Conservation (phyloP, 139 green algal genomes). For the Coelastrella sp. region DNA sequence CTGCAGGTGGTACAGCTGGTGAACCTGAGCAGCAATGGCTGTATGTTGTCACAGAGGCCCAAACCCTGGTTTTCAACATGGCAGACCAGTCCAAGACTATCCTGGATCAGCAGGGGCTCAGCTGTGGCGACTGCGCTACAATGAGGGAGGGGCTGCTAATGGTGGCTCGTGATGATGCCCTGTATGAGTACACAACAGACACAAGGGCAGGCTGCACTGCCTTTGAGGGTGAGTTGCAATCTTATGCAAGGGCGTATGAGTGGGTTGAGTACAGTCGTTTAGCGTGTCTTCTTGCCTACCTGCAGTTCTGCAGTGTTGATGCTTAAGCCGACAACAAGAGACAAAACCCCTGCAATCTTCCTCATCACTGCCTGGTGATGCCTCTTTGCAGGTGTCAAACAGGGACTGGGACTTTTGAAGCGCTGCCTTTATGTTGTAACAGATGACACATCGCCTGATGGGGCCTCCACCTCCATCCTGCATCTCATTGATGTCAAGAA, state of each 20-base stretch:
- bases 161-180: slow-evolving; percentile 70
- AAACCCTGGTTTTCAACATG: slow-evolving; percentile 69
- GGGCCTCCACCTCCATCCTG: slow-evolving; percentile 39
- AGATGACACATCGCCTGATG: slow-evolving; percentile 6
- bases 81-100: slow-evolving; percentile 54
- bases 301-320: not conserved
- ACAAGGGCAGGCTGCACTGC: slow-evolving; percentile 77
- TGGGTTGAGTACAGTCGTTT: too few relatives aligned
- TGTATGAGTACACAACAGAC: slow-evolving; percentile 86
- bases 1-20: not conserved
- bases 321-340: not conserved
- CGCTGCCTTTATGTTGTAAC: slow-evolving; percentile 73
- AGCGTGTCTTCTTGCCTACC: not conserved
- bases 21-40: slow-evolving; percentile 54
- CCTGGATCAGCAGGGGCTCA: slow-evolving; percentile 20
- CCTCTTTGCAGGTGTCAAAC: slow-evolving; percentile 62
- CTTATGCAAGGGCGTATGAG: not conserved
- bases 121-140: not conserved
- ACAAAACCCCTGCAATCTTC: not conserved
- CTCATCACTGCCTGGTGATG: not conserved
- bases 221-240: slow-evolving; percentile 59
- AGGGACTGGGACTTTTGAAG: slow-evolving; percentile 58
- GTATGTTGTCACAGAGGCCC: slow-evolving; percentile 76
- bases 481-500: slow-evolving; percentile 83
- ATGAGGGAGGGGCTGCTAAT: slow-evolving; percentile 55